A percentile compares a stretch with the other conserved stretches of the same genome.
phyloP scores from a whole-genome alignment of 2,329 filamentous ascomycete species.

The Fusarium equiseti region DNA sequence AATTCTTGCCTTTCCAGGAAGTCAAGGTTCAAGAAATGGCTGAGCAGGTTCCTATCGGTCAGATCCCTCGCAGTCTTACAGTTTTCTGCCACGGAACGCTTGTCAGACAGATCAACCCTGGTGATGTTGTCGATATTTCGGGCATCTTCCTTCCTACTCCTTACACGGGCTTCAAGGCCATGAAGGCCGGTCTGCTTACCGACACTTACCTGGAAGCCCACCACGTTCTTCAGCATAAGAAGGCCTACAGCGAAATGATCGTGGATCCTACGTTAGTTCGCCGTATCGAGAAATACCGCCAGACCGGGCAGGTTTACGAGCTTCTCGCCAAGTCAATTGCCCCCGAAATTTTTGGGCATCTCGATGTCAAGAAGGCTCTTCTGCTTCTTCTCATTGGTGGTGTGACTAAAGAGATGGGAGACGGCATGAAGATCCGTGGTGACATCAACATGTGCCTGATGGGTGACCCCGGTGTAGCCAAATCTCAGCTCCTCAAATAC shows the following conservation, averaged over 20 bases:
- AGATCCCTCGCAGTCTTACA: slow-evolving; percentile 93
- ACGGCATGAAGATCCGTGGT: slow-evolving; percentile 98
- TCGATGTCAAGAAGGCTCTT: slow-evolving; percentile 97
- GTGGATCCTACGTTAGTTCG: slow-evolving; percentile 83
- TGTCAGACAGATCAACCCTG: slow-evolving; percentile 88
- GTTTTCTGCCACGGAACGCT: slow-evolving; percentile 89
- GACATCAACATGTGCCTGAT: slow-evolving; percentile 99
- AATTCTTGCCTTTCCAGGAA: slow-evolving; percentile 97
- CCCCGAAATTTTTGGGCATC: slow-evolving; percentile 94
- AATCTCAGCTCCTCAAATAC: slow-evolving; percentile 97
- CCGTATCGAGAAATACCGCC: slow-evolving; percentile 86
- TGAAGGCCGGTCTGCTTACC: slow-evolving; percentile 93
- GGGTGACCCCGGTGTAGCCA: slow-evolving; percentile 99
- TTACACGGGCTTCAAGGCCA: slow-evolving; percentile 98
- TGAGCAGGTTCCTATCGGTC: slow-evolving; percentile 98
- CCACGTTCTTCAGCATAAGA: slow-evolving; percentile 94
- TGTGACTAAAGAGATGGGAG: slow-evolving; percentile 95
- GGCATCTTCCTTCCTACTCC: slow-evolving; percentile 97
- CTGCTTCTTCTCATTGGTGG: slow-evolving; percentile 95
- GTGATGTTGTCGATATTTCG: slow-evolving; percentile 92
- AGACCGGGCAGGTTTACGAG: slow-evolving; percentile 93
- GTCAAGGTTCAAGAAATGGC: slow-evolving; percentile 99
- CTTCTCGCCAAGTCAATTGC: slow-evolving; percentile 96
- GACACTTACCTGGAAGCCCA: slow-evolving; percentile 98
- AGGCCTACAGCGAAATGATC: slow-evolving; percentile 92